These are phyloP conservation scores for Fusarium virguliforme DNA, from an alignment of 2,329 filamentous ascomycete genomes.

Conservation along the genomic window DNA sequence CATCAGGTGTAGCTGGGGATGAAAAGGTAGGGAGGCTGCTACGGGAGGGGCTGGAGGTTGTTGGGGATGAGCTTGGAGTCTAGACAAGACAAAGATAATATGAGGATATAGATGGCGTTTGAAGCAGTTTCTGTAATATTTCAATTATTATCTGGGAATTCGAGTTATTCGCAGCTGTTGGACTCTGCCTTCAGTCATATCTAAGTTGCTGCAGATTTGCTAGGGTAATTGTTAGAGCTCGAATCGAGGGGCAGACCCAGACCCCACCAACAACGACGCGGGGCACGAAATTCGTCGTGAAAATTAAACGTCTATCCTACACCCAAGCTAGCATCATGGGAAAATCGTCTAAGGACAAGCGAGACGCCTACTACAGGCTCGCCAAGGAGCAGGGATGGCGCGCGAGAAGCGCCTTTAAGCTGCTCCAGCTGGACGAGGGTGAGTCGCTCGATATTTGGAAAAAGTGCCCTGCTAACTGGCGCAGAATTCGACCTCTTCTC, in stretches of 20 bases:
- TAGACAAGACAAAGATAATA: slow-evolving; percentile 12
- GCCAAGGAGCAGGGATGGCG: slow-evolving; percentile 99
- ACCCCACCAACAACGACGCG: slow-evolving; percentile 47
- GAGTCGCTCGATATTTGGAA: slow-evolving; percentile 22
- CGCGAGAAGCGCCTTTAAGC: slow-evolving; percentile 95
- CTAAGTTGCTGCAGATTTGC: not conserved
- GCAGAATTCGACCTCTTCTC: slow-evolving; percentile 94
- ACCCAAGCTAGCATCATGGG: slow-evolving; percentile 73
- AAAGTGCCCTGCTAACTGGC: slow-evolving; percentile 23
- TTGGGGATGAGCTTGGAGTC: slow-evolving; percentile 68
- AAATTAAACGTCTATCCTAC: slow-evolving; percentile 38
- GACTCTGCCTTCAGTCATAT: not conserved
- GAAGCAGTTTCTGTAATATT: not conserved
- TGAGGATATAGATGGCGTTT: not conserved
- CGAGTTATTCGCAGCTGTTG: not conserved
- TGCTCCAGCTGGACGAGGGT: slow-evolving; percentile 93
- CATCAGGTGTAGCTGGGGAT: slow-evolving; percentile 72
- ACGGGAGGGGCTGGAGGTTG: slow-evolving; percentile 72
- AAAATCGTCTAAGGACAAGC: slow-evolving; percentile 98
- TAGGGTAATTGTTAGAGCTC: not conserved
- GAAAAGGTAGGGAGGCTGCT: slow-evolving; percentile 72
- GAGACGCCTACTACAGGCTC: slow-evolving; percentile 96
- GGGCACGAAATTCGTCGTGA: slow-evolving; percentile 50
- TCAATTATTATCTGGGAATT: not conserved
- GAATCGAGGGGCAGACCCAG: slow-evolving; percentile 20